Percentiles rank a stretch among this genome's conserved stretches.
Conservation (phyloP, 2,329 filamentous ascomycete species). For the Diaporthe vaccinii region DNA sequence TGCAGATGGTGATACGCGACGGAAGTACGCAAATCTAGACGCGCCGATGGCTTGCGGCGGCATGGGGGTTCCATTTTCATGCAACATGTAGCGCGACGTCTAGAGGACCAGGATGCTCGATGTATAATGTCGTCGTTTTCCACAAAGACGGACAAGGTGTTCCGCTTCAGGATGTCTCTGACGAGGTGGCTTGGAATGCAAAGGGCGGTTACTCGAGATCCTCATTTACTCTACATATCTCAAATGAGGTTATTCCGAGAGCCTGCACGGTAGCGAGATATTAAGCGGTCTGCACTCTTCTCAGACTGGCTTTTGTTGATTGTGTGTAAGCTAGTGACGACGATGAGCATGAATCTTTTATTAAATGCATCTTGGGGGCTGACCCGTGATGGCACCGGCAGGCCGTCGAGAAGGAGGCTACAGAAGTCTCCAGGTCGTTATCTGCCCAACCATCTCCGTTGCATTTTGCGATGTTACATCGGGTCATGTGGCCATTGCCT, state of each 20-base stretch:
- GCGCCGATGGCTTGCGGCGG: conserved; percentile 1
- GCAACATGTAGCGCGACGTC: background rate
- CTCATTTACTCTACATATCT: background rate
- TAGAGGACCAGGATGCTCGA: background rate
- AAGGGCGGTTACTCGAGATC: background rate
- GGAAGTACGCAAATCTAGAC: background rate
- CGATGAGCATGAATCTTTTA: background rate
- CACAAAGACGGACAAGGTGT: background rate
- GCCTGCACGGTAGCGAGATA: background rate
- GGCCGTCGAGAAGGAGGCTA: background rate
- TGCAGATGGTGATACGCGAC: conserved; percentile 26
- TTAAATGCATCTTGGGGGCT: background rate
- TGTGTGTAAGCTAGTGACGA: background rate
- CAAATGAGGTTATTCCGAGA: background rate
- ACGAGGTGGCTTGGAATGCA: background rate
- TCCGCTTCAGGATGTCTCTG: background rate
- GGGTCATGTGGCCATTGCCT: background rate
- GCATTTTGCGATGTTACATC: conserved; percentile 8
- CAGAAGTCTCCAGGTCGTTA: background rate
- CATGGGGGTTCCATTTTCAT: background rate
- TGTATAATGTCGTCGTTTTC: background rate
- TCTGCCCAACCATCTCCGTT: background rate
- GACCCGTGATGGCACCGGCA: background rate
- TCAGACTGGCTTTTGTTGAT: too few relatives aligned
- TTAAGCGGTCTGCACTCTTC: background rate